Evolutionary conservation across 345 rosid genomes (phyloP).

Genomic region (Populus alba): DNA sequence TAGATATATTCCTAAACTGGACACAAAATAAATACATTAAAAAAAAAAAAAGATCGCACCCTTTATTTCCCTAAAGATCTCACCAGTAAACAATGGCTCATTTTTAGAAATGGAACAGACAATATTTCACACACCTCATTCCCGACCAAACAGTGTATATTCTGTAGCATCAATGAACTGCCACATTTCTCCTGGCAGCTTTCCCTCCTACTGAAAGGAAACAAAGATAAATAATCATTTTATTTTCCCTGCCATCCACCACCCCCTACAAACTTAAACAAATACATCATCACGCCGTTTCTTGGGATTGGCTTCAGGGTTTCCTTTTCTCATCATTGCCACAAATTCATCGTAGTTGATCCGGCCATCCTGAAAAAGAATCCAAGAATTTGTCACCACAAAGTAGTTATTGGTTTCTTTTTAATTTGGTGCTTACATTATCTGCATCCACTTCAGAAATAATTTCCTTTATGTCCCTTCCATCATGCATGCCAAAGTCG

Average conservation of each 20-base stretch:
- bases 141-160: neutral
- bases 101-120: neutral
- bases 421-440: conserved; percentile 46
- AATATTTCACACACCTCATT: neutral
- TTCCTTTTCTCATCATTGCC: conserved; percentile 98
- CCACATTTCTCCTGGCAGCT: neutral
- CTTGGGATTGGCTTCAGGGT: conserved; percentile 73
- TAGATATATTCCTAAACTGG: neutral
- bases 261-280: neutral
- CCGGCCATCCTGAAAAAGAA: conserved; percentile 61
- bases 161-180: neutral
- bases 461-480: conserved; percentile 70
- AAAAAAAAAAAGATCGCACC: neutral
- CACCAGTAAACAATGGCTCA: neutral
- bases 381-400: neutral
- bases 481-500: conserved; percentile 78
- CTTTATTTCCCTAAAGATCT: neutral
- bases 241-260: neutral
- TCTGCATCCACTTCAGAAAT: conserved; percentile 76
- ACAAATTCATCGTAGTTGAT: conserved; percentile 93
- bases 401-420: neutral
- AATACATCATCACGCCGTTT: conserved; percentile 64
- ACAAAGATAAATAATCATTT: neutral
- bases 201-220: neutral
- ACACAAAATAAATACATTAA: neutral